phyloP scores from a whole-genome alignment of 345 rosid species.

The Citropsis articulata region DNA sequence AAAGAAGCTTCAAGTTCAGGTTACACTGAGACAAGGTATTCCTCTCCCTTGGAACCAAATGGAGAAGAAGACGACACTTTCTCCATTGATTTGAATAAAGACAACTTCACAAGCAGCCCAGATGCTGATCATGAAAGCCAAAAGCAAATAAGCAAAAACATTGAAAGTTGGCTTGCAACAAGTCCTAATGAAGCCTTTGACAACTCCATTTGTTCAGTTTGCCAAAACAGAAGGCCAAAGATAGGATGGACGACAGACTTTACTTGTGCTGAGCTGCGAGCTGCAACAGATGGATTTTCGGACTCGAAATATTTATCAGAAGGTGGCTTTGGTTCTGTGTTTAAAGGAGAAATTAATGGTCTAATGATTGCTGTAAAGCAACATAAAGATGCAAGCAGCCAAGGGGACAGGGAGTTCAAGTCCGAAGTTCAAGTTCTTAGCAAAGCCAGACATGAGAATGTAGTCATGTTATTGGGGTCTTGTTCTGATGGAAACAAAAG shows the following conservation, averaged over 20 bases:
- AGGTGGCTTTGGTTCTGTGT: conserved; percentile 71
- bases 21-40: conserved; percentile 11
- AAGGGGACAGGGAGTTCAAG: conserved; percentile 67
- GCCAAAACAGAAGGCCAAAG: conserved; percentile 54
- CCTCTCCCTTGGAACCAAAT: conserved; percentile 10
- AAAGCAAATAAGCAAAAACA: neutral
- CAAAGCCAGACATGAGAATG: conserved; percentile 55
- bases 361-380: conserved; percentile 58
- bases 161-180: conserved; percentile 26
- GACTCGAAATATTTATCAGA: conserved; percentile 45
- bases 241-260: conserved; percentile 52
- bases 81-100: neutral
- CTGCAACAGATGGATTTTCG: conserved; percentile 56
- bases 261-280: conserved; percentile 48
- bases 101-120: conserved; percentile 11
- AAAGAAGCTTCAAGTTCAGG: conserved; percentile 25
- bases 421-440: conserved; percentile 60
- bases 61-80: conserved; percentile 18
- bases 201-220: conserved; percentile 45
- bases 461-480: conserved; percentile 60
- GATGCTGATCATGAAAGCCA: conserved; percentile 17
- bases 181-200: conserved; percentile 23
- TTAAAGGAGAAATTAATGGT: conserved; percentile 44
- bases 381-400: conserved; percentile 48
- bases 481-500: conserved; percentile 54